phyloP scores from a whole-genome alignment of 2,329 filamentous ascomycete genomes.

The Aspergillus candidus region DNA sequence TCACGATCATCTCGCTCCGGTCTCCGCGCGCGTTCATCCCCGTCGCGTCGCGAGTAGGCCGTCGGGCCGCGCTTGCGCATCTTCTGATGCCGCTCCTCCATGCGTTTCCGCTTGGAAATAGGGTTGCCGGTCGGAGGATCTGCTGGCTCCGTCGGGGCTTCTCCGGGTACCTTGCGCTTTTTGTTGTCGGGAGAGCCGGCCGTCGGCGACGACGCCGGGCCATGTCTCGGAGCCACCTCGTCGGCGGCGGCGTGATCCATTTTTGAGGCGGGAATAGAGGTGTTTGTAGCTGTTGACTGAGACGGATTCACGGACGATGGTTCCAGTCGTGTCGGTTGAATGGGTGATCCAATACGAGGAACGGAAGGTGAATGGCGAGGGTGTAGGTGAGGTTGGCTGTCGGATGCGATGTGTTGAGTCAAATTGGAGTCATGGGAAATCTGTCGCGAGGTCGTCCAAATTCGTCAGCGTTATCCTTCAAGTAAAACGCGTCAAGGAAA shows the following conservation, averaged over 20 bases:
- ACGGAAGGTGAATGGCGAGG: too few species aligned
- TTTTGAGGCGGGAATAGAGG: too few species aligned
- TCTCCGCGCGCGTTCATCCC: conserved; percentile 13
- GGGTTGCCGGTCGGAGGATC: conserved; percentile 25
- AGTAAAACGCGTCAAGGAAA: too few species aligned
- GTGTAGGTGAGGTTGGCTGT: too few species aligned
- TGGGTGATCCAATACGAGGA: too few species aligned
- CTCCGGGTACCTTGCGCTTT: conserved; percentile 25
- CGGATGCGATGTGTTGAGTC: too few species aligned
- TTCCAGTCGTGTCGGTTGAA: too few species aligned
- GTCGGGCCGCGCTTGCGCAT: conserved; percentile 33
- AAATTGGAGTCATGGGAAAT: too few species aligned
- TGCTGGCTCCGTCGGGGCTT: conserved; percentile 11
- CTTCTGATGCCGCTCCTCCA: conserved; percentile 36
- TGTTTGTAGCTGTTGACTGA: too few species aligned
- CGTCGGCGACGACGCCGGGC: not conserved
- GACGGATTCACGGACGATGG: too few species aligned
- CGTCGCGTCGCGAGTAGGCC: conserved; percentile 37
- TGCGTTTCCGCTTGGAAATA: conserved; percentile 32
- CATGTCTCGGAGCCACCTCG: not conserved
- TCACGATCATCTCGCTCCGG: conserved; percentile 21
- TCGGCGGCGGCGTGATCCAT: not conserved
- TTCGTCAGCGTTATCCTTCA: too few species aligned
- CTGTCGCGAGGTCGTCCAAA: too few species aligned
- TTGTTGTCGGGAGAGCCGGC: conserved; percentile 18